Conservation (phyloP, 2,329 filamentous ascomycete species). For the Sporothrix phasma region DNA sequence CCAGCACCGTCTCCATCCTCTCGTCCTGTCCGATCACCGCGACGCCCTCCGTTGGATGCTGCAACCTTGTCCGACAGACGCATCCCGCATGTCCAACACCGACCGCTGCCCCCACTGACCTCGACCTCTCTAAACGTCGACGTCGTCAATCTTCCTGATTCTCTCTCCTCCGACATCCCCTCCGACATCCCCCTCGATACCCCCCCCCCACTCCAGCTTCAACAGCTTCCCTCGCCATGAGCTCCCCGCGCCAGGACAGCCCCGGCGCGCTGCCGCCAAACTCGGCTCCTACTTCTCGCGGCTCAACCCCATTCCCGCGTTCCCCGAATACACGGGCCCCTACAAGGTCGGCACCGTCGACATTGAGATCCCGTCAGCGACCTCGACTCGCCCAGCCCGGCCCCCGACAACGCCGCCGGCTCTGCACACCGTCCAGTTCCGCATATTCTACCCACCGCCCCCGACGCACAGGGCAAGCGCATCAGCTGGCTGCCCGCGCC, state of each 20-base stretch:
- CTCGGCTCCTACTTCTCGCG: conserved; percentile 41
- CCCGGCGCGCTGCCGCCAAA: conserved; percentile 23
- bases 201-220: neutral
- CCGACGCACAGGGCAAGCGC: conserved; percentile 42
- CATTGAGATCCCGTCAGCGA: conserved; percentile 64
- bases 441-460: conserved; percentile 70
- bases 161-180: neutral
- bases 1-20: neutral
- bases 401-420: conserved; percentile 42
- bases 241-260: neutral
- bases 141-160: neutral
- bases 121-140: neutral
- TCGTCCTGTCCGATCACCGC: neutral
- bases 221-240: neutral
- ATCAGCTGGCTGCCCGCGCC: conserved; percentile 72
- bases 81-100: neutral
- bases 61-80: too few species aligned
- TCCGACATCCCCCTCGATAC: neutral
- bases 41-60: neutral
- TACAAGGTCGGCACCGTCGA: conserved; percentile 73
- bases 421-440: conserved; percentile 69
- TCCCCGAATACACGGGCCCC: conserved; percentile 66
- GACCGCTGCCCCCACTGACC: neutral
- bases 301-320: conserved; percentile 59
- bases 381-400: conserved; percentile 43